phyloP scores from a whole-genome alignment of 768 basidiomycete genomes.

The Podaxis sp. region DNA sequence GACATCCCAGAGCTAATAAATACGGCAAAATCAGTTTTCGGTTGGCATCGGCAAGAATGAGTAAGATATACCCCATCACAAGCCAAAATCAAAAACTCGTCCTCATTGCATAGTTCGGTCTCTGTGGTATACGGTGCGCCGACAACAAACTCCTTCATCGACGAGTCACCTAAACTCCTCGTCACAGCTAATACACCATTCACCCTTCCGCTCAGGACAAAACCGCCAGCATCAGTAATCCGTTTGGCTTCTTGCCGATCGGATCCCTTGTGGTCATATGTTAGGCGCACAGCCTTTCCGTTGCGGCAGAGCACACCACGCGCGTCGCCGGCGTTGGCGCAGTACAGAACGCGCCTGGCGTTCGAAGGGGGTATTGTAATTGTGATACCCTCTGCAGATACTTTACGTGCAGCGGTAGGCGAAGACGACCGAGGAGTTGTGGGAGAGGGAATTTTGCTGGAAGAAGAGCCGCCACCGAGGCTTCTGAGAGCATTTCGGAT shows the following conservation, averaged over 20 bases:
- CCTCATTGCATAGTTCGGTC: constrained; percentile 84
- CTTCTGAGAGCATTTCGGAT: constrained; percentile 57
- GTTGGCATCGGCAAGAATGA: constrained; percentile 9
- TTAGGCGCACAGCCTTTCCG: constrained; percentile 89
- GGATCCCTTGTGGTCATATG: constrained; percentile 98
- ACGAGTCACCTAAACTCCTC: constrained; percentile 91
- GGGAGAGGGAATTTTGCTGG: constrained; percentile 29
- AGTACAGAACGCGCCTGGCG: constrained; percentile 81
- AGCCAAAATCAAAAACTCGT: constrained; percentile 93
- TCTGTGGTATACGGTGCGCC: constrained; percentile 99
- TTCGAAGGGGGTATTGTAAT: constrained; percentile 46
- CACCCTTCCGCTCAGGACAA: constrained; percentile 97
- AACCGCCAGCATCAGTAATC: constrained; percentile 96
- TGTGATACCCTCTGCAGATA: constrained; percentile 27
- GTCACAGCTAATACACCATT: constrained; percentile 98
- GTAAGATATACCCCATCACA: constrained; percentile 86
- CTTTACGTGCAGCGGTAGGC: constrained; percentile 29
- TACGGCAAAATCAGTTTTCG: constrained; percentile 15
- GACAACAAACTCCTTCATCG: constrained; percentile 99
- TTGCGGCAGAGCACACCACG: constrained; percentile 89
- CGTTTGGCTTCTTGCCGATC: constrained; percentile 98
- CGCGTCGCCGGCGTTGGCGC: constrained; percentile 96
- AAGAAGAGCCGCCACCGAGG: constrained; percentile 41
- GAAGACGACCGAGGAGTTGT: constrained; percentile 36
- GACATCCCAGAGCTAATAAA: constrained; percentile 90